Evolutionary conservation across 2,329 filamentous ascomycete species (phyloP).

Genomic region (Microsporum audouinii): DNA sequence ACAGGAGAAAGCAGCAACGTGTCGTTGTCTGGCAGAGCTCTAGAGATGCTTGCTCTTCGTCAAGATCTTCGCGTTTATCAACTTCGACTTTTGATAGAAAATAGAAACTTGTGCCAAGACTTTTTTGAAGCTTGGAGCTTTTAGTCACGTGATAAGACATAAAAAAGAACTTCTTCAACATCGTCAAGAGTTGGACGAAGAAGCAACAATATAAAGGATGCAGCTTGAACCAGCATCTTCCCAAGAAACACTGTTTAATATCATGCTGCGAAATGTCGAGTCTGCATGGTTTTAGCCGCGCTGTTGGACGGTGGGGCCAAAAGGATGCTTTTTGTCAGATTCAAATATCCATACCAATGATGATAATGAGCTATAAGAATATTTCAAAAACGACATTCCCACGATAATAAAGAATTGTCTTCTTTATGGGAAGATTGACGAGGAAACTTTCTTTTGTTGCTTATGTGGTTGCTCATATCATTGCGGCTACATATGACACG

Average conservation of each 20-base stretch:
- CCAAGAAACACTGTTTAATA: no score
- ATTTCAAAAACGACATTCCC: not conserved
- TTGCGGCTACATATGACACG: not conserved
- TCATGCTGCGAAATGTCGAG: no score
- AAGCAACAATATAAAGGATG: not conserved
- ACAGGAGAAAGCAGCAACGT: not conserved
- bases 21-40: not conserved
- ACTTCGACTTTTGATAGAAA: constrained; percentile 4
- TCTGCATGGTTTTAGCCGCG: no score
- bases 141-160: not conserved
- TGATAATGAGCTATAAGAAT: not conserved
- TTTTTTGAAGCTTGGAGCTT: not conserved
- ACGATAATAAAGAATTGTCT: not conserved
- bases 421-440: not conserved
- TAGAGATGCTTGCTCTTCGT: not conserved
- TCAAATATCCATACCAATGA: not conserved
- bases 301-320: no score
- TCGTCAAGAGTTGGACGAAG: not conserved
- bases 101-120: not conserved
- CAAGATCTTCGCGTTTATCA: not conserved
- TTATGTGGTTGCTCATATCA: not conserved
- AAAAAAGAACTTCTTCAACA: not conserved
- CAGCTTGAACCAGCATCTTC: not conserved
- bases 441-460: not conserved
- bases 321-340: no score